Evolutionary conservation across 805 yeast genomes (phyloP).

Genomic region (Lipomyces japonicus): DNA sequence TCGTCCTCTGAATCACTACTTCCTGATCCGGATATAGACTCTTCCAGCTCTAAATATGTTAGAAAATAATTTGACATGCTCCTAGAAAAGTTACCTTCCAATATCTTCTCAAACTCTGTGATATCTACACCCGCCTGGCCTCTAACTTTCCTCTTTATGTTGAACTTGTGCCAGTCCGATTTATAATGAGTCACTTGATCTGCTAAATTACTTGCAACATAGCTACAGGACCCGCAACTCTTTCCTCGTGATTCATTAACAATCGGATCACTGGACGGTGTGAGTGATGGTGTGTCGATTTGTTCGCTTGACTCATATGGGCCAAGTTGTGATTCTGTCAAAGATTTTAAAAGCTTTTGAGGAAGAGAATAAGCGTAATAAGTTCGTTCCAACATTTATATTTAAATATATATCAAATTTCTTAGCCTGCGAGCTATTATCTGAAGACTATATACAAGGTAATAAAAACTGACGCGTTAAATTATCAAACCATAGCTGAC

Average conservation of each 20-base stretch:
- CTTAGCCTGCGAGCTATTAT: too few species aligned
- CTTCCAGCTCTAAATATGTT: slow-evolving; percentile 35
- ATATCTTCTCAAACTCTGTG: slow-evolving; percentile 54
- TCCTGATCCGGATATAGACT: slow-evolving; percentile 54
- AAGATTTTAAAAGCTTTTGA: too few species aligned
- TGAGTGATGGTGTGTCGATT: too few species aligned
- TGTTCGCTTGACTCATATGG: too few species aligned
- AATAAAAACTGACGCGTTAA: too few species aligned
- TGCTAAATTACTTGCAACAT: slow-evolving; percentile 1
- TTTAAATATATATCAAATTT: too few species aligned
- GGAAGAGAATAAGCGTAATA: too few species aligned
- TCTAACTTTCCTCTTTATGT: slow-evolving; percentile 51
- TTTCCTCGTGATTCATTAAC: background rate
- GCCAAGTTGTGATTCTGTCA: too few species aligned
- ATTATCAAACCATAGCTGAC: too few species aligned
- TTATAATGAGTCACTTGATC: slow-evolving; percentile 47
- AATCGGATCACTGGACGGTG: too few species aligned
- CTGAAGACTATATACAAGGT: too few species aligned
- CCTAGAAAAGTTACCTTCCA: slow-evolving; percentile 42
- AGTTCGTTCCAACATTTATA: too few species aligned
- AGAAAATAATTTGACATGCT: background rate
- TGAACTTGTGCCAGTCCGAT: slow-evolving; percentile 56
- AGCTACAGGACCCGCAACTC: slow-evolving; percentile 5
- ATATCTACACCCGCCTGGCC: slow-evolving; percentile 50
- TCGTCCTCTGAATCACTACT: slow-evolving; percentile 41